These are phyloP conservation scores for Eutrema heterophyllum DNA, from an alignment of 345 rosid species.

Conservation along the genomic window DNA sequence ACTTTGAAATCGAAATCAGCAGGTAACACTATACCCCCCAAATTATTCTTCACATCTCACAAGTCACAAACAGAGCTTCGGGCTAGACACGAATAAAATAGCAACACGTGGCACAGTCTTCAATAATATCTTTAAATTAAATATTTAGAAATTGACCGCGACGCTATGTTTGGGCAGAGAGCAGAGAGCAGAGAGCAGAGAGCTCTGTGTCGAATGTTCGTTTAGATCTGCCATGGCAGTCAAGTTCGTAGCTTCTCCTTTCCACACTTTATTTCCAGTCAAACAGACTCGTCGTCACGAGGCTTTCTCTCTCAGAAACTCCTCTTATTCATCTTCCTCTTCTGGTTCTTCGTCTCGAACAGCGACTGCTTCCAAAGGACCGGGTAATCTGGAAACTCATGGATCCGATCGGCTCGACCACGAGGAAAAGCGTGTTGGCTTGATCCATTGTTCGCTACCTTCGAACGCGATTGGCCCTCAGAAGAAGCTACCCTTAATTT, in stretches of 20 bases:
- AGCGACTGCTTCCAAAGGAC: not conserved
- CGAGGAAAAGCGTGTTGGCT: not conserved
- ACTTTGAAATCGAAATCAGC: no score
- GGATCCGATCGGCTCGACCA: not conserved
- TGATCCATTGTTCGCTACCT: not conserved
- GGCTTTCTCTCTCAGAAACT: not conserved
- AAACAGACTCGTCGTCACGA: not conserved
- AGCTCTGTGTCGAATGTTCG: not conserved
- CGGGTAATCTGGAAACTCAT: not conserved
- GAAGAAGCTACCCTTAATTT: slow-evolving; percentile 7
- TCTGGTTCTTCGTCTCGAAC: not conserved
- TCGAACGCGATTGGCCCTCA: not conserved
- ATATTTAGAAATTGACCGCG: no score
- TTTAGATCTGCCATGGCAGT: not conserved
- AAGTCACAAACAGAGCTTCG: no score
- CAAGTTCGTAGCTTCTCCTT: not conserved
- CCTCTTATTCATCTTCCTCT: not conserved
- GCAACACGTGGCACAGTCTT: no score
- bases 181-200: no score
- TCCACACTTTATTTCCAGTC: not conserved
- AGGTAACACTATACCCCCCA: no score
- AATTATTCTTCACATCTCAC: no score
- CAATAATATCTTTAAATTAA: no score
- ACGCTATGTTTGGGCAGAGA: no score
- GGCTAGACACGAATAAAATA: no score